phyloP scores from a whole-genome alignment of 257 asterid species.

The Nicotiana tabacum region DNA sequence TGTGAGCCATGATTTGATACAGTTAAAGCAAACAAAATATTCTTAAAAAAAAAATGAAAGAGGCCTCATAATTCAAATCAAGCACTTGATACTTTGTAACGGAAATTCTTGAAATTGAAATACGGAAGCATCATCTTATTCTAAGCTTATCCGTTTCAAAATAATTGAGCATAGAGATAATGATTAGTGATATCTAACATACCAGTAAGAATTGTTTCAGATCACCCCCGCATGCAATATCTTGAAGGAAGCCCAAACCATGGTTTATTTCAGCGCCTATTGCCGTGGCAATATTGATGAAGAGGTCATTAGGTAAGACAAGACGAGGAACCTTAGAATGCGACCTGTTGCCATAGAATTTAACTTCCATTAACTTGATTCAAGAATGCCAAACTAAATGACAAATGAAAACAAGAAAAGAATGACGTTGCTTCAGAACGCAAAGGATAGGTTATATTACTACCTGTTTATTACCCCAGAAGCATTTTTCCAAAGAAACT shows the following conservation, averaged over 20 bases:
- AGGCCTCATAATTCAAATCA: neutral
- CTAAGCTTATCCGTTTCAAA: neutral
- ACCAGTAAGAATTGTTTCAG: conserved; percentile 61
- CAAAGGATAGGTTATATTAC: neutral
- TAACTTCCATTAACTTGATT: neutral
- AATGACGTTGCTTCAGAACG: neutral
- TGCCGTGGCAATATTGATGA: conserved; percentile 44
- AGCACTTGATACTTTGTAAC: neutral
- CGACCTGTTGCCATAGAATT: conserved; percentile 34
- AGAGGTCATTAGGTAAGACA: conserved; percentile 51
- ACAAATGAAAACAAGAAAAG: neutral
- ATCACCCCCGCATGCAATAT: conserved; percentile 55
- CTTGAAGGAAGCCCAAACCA: conserved; percentile 49
- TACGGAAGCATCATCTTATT: neutral
- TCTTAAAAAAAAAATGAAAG: no score
- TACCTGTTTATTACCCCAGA: conserved; percentile 54
- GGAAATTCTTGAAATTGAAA: neutral
- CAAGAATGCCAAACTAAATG: neutral
- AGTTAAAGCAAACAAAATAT: neutral
- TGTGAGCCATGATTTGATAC: neutral
- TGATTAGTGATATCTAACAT: conserved; percentile 8
- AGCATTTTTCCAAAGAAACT: conserved; percentile 63
- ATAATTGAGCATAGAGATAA: neutral
- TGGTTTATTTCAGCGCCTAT: conserved; percentile 52
- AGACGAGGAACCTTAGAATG: conserved; percentile 55